These are phyloP conservation scores for Starmera stellimalicola DNA, from an alignment of 1,139 yeast genomes.

Conservation along the genomic window DNA sequence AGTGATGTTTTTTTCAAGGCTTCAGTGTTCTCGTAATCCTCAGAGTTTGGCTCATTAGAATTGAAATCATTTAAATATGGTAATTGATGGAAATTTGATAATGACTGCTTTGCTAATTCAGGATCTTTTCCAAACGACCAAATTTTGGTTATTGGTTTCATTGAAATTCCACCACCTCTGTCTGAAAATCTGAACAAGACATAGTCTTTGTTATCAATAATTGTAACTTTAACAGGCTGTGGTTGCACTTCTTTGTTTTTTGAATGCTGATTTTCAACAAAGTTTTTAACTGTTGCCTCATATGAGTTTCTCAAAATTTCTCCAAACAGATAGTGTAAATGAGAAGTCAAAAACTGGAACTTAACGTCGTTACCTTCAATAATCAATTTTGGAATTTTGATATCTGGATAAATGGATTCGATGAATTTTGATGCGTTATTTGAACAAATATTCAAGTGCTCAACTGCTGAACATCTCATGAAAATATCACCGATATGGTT, in stretches of 20 bases:
- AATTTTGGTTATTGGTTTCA: constrained; percentile 46
- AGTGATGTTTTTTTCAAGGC: constrained; percentile 17
- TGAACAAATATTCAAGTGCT: constrained; percentile 52
- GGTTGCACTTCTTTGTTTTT: constrained; percentile 18
- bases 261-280: constrained; percentile 24
- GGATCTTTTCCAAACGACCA: constrained; percentile 83
- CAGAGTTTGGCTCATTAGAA: constrained; percentile 5
- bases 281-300: constrained; percentile 60
- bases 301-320: constrained; percentile 79
- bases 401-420: constrained; percentile 40
- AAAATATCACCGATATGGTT: constrained; percentile 84
- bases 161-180: constrained; percentile 78
- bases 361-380: constrained; percentile 60
- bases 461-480: constrained; percentile 66
- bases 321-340: constrained; percentile 75
- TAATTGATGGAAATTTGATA: constrained; percentile 56
- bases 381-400: constrained; percentile 63
- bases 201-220: constrained; percentile 56
- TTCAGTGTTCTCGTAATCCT: constrained; percentile 1
- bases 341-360: constrained; percentile 80
- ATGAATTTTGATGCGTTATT: constrained; percentile 37
- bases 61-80: constrained; percentile 37
- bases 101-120: constrained; percentile 42
- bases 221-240: constrained; percentile 59
- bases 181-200: constrained; percentile 77